A percentile compares a stretch with the other conserved stretches of the same genome.
Conservation (phyloP, 2,329 filamentous ascomycete species). For the Waltergamsia citrina region DNA sequence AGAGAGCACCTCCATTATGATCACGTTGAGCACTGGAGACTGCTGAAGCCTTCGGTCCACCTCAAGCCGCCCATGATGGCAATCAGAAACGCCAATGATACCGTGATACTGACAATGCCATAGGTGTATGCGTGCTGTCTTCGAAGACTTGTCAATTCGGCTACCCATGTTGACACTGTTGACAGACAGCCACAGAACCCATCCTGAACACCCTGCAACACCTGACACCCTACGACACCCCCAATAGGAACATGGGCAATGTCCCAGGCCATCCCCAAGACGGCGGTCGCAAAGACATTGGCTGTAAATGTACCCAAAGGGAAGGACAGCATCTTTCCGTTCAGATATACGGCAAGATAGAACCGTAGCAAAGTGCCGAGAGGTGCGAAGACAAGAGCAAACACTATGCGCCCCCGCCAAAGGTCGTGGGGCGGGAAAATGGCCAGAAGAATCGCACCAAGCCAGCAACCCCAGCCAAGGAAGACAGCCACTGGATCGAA, state of each 20-base stretch:
- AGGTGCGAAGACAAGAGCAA: slow-evolving; percentile 76
- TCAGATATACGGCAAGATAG: slow-evolving; percentile 63
- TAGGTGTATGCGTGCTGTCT: slow-evolving; percentile 57
- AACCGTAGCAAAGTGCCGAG: slow-evolving; percentile 68
- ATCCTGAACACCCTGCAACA: slow-evolving; percentile 57
- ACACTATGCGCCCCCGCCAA: slow-evolving; percentile 70
- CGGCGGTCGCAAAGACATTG: slow-evolving; percentile 67
- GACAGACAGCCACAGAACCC: slow-evolving; percentile 60
- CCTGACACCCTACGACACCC: slow-evolving; percentile 54
- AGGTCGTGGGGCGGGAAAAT: slow-evolving; percentile 61
- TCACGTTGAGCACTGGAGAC: slow-evolving; percentile 23
- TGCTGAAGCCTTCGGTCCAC: slow-evolving; percentile 54
- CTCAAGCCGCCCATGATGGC: slow-evolving; percentile 65
- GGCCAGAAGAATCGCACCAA: slow-evolving; percentile 63
- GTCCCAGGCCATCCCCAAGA: slow-evolving; percentile 71
- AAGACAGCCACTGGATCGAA: slow-evolving; percentile 56
- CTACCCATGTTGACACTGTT: slow-evolving; percentile 59
- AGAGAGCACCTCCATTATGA: background rate
- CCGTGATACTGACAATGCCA: slow-evolving; percentile 48
- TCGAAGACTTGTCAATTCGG: slow-evolving; percentile 45
- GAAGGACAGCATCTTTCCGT: slow-evolving; percentile 55
- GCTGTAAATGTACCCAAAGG: slow-evolving; percentile 79
- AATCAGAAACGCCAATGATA: slow-evolving; percentile 50
- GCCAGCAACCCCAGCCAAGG: slow-evolving; percentile 66
- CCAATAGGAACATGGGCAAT: slow-evolving; percentile 57